Base-by-base conservation (phyloP, 306 rosid genomes). In the Amphicarpaea edgeworthii region DNA sequence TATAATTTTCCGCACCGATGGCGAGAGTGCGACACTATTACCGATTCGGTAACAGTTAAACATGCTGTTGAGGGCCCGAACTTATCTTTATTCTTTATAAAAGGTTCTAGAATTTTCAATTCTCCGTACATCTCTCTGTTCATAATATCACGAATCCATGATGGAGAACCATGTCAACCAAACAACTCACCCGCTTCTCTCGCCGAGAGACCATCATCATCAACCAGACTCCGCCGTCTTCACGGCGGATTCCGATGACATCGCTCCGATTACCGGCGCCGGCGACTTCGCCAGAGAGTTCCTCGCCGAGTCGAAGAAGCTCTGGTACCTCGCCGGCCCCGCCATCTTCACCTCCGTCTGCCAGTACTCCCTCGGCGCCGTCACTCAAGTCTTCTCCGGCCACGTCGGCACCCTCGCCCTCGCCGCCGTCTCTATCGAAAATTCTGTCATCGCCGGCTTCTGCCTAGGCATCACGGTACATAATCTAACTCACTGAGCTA, bases 401-500 rank as follows among this genome's bases (percentile, higher is more conserved):
- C 97, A 94, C 9, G 89, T 94, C 34, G 71, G 91, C 46, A 86
- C 97, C 15, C 28, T 92, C 43, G 87, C 83, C 24, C 97, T 92
- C 47, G 96, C 98, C 24, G 96, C 98, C 24, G 88, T 94, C 82
- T 90, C 96, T 45, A 12, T 94, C 5, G 97, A 94, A 47, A 94
- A 94, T 82, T 92, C 96, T 0, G 97, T 94, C 81, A 92, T 94
- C 72, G 95, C 98, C 46, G 98, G 98, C 9, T 90, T 94, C 85
- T 88, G 92, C 85, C 83, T 88, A 24, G 98, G 98, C 62, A 10
- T 83, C 81, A 76, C 79, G 97, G 98, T 90, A 86, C 24, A 4
- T 0, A 40, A 40, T 8, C 12, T 8, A 12, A 7, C 10, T 8
- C 45, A 7, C 10, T 11, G 42, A 30, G 7, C 5, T 30, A 30